Evolutionary conservation across 1,284 basidiomycete genomes (phyloP).

Genomic region (Ustilago crameri): DNA sequence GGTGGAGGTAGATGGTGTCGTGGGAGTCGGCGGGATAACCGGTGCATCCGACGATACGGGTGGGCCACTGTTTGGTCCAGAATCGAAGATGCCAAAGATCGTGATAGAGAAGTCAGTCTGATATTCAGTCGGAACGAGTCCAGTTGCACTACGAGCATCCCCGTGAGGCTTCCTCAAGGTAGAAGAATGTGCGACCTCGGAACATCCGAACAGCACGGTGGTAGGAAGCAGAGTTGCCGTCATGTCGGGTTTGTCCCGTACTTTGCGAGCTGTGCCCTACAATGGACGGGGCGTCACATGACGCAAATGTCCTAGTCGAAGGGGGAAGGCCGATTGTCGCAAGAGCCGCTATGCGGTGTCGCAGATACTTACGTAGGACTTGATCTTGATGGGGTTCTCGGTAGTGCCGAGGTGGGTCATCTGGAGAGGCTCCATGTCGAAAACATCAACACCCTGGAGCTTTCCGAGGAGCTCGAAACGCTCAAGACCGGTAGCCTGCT

Average conservation of each 20-base stretch:
- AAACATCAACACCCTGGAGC: constrained; percentile 87
- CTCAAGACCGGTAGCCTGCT: constrained; percentile 95
- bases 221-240: too few species aligned
- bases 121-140: too few species aligned
- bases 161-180: too few species aligned
- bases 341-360: not conserved
- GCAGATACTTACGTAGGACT: constrained; percentile 79
- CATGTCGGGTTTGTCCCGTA: too few species aligned
- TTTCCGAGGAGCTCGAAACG: constrained; percentile 91
- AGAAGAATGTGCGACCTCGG: too few species aligned
- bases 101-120: not conserved
- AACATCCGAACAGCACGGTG: too few species aligned
- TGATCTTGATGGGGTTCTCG: constrained; percentile 85
- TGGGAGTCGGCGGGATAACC: constrained; percentile 66
- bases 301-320: not conserved
- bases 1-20: constrained; percentile 65
- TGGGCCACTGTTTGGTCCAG: constrained; percentile 47
- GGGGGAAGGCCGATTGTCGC: not conserved
- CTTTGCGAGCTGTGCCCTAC: too few species aligned
- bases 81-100: not conserved
- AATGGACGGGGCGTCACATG: too few species aligned
- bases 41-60: constrained; percentile 65
- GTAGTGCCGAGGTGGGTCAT: constrained; percentile 88
- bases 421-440: constrained; percentile 88
- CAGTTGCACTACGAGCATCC: too few species aligned